Evolutionary conservation across 129 eudicot genomes (phyloP).

Genomic region (Ambrosia artemisiifolia): DNA sequence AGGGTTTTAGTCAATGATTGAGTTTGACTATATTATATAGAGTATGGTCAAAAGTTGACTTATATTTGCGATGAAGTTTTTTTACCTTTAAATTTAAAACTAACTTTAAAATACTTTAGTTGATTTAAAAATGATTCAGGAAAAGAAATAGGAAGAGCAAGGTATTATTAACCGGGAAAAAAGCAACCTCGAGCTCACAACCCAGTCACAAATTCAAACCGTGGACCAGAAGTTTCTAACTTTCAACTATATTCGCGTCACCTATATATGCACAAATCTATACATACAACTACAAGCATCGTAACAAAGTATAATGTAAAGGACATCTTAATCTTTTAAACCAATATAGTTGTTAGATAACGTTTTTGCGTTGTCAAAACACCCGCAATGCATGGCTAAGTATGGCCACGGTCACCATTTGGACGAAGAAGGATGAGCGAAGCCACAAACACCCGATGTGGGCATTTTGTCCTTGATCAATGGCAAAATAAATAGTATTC

Average conservation of each 20-base stretch:
- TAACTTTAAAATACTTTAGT: background rate
- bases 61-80: background rate
- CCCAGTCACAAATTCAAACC: slow-evolving; percentile 25
- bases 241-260: background rate
- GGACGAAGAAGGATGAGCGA: too few species aligned
- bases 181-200: slow-evolving; percentile 47
- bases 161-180: slow-evolving; percentile 31
- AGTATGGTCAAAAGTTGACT: background rate
- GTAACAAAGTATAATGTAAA: too few species aligned
- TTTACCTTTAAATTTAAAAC: background rate
- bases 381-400: too few species aligned
- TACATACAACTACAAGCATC: too few species aligned
- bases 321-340: too few species aligned
- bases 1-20: background rate
- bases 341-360: too few species aligned
- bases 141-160: background rate
- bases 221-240: background rate
- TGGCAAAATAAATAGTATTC: too few species aligned
- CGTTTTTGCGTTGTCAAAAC: too few species aligned
- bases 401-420: too few species aligned
- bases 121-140: background rate
- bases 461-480: too few species aligned
- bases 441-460: too few species aligned
- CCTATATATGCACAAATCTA: background rate
- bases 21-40: background rate